phyloP scores from a whole-genome alignment of 192 early-diverging fungal species.

The Podila minutissima region DNA sequence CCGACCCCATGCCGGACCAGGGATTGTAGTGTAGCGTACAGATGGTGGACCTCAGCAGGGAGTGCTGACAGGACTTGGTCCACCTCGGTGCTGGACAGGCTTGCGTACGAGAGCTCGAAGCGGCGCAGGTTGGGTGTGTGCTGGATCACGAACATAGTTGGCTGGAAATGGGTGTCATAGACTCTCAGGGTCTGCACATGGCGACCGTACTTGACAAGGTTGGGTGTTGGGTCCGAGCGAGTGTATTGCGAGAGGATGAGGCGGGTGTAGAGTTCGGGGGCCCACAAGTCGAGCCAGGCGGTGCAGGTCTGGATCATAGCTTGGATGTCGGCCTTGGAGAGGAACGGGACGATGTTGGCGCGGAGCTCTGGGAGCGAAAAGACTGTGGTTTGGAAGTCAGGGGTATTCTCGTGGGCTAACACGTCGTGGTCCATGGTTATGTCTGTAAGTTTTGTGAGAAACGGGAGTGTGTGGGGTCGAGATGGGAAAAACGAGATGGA shows the following conservation, averaged over 20 bases:
- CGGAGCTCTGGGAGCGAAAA: not conserved
- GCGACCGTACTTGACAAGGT: not conserved
- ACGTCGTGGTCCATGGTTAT: not conserved
- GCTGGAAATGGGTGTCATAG: not conserved
- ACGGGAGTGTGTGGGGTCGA: no score
- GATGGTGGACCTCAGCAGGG: not conserved
- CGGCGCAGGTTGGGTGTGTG: not conserved
- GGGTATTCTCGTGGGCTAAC: not conserved
- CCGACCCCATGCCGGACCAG: not conserved
- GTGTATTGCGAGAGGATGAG: not conserved
- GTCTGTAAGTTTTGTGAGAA: not conserved
- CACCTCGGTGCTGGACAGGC: not conserved
- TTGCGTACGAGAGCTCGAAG: not conserved
- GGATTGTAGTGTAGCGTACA: not conserved
- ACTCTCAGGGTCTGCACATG: not conserved
- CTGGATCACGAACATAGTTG: not conserved
- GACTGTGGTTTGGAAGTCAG: not conserved
- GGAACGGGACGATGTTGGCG: not conserved
- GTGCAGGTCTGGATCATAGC: not conserved
- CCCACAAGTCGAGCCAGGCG: not conserved
- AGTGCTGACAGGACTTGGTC: not conserved
- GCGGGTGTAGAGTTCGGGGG: not conserved
- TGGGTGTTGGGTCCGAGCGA: not conserved
- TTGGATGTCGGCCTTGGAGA: not conserved
- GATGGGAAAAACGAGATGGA: no score